Conservation (phyloP, 2,329 filamentous ascomycete species). For the Metarhizium guizhouense region DNA sequence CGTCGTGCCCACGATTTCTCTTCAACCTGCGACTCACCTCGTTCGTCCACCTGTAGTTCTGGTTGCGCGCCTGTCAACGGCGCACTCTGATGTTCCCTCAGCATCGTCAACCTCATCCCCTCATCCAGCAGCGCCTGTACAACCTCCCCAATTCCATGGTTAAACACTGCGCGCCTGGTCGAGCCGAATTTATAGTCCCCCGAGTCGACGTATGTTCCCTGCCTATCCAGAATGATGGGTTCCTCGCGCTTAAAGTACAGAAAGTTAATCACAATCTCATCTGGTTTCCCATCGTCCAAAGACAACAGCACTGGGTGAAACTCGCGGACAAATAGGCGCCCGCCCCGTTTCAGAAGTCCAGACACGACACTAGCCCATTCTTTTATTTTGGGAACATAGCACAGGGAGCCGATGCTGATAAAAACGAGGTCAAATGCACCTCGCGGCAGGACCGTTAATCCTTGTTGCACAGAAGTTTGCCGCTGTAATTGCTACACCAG, state of each 20-base stretch:
- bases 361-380: conserved; percentile 9
- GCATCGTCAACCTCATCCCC: conserved; percentile 6
- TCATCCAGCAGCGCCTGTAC: conserved; percentile 8
- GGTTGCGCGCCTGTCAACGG: conserved; percentile 6
- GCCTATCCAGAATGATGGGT: conserved; percentile 3
- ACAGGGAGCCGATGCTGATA: conserved; percentile 10
- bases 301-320: conserved; percentile 9
- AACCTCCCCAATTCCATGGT: conserved; percentile 11
- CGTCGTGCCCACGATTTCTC: neutral
- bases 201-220: conserved; percentile 7
- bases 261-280: conserved; percentile 4
- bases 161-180: conserved; percentile 7
- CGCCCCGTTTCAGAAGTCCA: conserved; percentile 7
- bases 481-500: conserved; percentile 4
- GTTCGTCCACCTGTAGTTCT: conserved; percentile 4
- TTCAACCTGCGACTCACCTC: conserved; percentile 6
- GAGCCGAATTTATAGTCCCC: neutral
- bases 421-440: conserved; percentile 11
- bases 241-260: conserved; percentile 10
- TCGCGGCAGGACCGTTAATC: neutral
- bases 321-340: conserved; percentile 10
- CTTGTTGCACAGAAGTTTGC: conserved; percentile 9
- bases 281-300: conserved; percentile 4
- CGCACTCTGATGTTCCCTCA: conserved; percentile 10
- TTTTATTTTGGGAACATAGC: conserved; percentile 8